These are phyloP conservation scores for Cyclotella sp. DNA, from an alignment of 108 stramenopile species.

Conservation along the genomic window DNA sequence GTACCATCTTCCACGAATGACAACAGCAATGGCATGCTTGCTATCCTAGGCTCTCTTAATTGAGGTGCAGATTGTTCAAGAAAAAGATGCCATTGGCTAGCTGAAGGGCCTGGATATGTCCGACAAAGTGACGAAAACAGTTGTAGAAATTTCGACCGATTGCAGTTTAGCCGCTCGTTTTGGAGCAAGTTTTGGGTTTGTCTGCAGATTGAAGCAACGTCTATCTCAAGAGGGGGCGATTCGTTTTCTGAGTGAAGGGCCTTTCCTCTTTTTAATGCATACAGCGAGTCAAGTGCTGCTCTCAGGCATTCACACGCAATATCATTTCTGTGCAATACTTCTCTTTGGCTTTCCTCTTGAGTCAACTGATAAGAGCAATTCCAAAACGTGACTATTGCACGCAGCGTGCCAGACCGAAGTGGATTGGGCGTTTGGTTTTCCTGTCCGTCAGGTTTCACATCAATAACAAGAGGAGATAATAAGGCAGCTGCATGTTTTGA, in stretches of 20 bases:
- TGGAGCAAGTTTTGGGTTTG: constrained; percentile 37
- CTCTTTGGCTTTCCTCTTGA: constrained; percentile 16
- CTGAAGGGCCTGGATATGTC: constrained; percentile 38
- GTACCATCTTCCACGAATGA: constrained; percentile 36
- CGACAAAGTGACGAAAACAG: constrained; percentile 34
- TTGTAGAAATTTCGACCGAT: constrained; percentile 24
- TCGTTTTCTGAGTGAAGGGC: constrained; percentile 7
- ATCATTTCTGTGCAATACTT: neutral
- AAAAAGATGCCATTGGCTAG: constrained; percentile 56
- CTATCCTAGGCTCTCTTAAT: neutral
- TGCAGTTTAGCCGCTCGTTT: constrained; percentile 13
- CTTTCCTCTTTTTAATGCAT: constrained; percentile 36
- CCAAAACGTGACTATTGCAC: constrained; percentile 40
- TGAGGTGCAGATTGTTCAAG: constrained; percentile 40
- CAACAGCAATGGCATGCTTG: constrained; percentile 13
- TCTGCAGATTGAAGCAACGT: constrained; percentile 32
- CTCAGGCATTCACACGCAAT: constrained; percentile 34
- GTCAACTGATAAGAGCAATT: constrained; percentile 30
- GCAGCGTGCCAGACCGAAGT: constrained; percentile 49
- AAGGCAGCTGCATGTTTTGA: constrained; percentile 64
- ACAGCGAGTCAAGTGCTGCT: constrained; percentile 33
- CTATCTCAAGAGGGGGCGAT: constrained; percentile 19
- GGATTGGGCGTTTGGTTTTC: constrained; percentile 64
- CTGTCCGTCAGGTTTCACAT: constrained; percentile 54
- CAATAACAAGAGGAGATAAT: constrained; percentile 68